A percentile compares a stretch with the other conserved stretches of the same genome.
phyloP scores from a whole-genome alignment of 1,139 yeast species.

The Magnusiomyces clavatus region DNA sequence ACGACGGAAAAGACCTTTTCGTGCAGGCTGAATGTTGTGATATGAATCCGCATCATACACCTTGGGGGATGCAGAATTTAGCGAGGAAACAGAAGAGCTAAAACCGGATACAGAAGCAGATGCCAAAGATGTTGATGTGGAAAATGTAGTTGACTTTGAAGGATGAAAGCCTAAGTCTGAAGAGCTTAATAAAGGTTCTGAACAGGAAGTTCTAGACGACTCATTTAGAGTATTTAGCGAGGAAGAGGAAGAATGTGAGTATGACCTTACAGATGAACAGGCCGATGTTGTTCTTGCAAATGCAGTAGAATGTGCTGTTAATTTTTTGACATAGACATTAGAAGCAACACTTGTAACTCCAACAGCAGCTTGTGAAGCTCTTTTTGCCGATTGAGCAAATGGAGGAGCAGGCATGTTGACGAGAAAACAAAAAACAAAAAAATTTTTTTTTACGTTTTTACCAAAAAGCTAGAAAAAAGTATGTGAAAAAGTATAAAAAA shows the following conservation, averaged over 20 bases:
- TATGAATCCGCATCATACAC: background rate
- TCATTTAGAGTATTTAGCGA: slow-evolving; percentile 15
- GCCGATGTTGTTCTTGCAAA: background rate
- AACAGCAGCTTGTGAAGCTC: slow-evolving; percentile 10
- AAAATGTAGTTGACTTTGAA: background rate
- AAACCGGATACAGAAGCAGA: slow-evolving; percentile 2
- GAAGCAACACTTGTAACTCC: background rate
- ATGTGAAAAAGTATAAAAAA: background rate
- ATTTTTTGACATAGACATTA: background rate
- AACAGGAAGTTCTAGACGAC: slow-evolving; percentile 21
- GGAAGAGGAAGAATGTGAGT: slow-evolving; percentile 17
- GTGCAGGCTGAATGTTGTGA: slow-evolving; percentile 1
- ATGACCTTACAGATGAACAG: slow-evolving; percentile 8
- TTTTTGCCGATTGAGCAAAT: slow-evolving; percentile 19
- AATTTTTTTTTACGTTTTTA: too few relatives aligned
- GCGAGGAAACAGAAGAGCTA: background rate
- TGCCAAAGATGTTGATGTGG: background rate
- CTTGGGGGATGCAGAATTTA: background rate
- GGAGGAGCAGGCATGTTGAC: slow-evolving; percentile 22
- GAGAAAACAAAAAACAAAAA: background rate
- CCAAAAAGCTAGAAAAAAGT: slow-evolving; percentile 7
- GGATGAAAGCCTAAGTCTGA: slow-evolving; percentile 1
- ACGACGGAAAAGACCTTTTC: slow-evolving; percentile 6
- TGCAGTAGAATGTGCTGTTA: background rate
- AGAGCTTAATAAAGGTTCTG: background rate